Evolutionary conservation across 176 grass and related monocot species (phyloP), one percentile per base, ranked within the genome.

Genomic region (Cocos nucifera): DNA sequence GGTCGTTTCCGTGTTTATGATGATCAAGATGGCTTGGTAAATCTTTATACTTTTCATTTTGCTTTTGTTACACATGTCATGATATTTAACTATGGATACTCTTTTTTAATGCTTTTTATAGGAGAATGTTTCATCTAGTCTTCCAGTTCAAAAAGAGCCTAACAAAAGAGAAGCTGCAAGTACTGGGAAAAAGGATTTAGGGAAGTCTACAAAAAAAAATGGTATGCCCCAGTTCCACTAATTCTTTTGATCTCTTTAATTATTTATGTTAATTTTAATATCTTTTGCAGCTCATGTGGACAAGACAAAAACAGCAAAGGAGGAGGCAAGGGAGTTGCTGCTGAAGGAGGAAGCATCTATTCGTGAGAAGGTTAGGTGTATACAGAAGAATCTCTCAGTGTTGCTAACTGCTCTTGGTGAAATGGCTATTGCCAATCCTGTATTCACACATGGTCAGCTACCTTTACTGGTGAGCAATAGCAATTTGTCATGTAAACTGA

Each of bases 291-390:
- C 62, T 85, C 81, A 61, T 28, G 70, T 60, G 2, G 92, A 97
- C 44, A 97, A 97, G 81, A 69, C 62, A 22, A 97, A 97, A 79
- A 85, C 80, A 27, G 87, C 92, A 39, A 97, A 97, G 85, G 92
- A 97, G 75, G 87, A 97, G 78, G 92, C 92, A 5, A 86, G 87
- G 49, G 92, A 91, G 52, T 73, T 85, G 54, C 73, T 87, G 56
- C 59, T 97, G 73, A 91, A 78, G 50, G 84, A 97, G 69, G 92
- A 97, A 88, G 76, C 83, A 77, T 79, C 79, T 77, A 44, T 83
- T 28, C 80, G 84, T 80, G 70, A 69, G 63, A 88, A 79, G 73
- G 81, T 97, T 75, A 69, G 70, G 50, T 65, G 83, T 67, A 81
- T 97, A 54, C 87, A 97, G 74, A 82, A 72, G 78, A 88, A 88